phyloP scores from a whole-genome alignment of 208 protist genomes.

The Wallacemonas collosoma region DNA sequence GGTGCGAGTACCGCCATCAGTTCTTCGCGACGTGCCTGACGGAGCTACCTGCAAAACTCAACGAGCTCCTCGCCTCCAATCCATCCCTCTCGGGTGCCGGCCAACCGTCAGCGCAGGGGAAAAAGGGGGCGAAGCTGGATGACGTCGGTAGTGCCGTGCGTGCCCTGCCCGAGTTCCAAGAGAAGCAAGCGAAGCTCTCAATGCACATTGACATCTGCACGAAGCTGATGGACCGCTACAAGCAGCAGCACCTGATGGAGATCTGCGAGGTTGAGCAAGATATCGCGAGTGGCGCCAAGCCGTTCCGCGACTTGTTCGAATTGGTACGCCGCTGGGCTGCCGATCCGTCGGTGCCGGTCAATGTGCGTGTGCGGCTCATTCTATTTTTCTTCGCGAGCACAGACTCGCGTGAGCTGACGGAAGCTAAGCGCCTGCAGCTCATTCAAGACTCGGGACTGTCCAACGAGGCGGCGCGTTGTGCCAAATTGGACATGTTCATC shows the following conservation, averaged over 20 bases:
- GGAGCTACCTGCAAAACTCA: constrained; percentile 55
- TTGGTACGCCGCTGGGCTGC: constrained; percentile 35
- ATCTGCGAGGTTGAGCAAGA: constrained; percentile 78
- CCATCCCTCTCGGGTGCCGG: constrained; percentile 36
- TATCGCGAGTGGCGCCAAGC: constrained; percentile 42
- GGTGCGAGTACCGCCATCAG: constrained; percentile 73
- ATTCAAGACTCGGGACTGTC: constrained; percentile 55
- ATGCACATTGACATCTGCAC: constrained; percentile 85
- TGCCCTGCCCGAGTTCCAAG: constrained; percentile 65
- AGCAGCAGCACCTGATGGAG: constrained; percentile 46
- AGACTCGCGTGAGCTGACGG: constrained; percentile 61
- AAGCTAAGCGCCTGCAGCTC: constrained; percentile 64
- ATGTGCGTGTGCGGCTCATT: constrained; percentile 57
- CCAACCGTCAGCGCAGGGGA: not conserved
- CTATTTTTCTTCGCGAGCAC: constrained; percentile 49
- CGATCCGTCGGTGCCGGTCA: constrained; percentile 46
- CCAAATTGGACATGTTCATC: constrained; percentile 46
- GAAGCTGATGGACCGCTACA: constrained; percentile 68
- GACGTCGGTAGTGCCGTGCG: constrained; percentile 64
- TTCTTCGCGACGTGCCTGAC: constrained; percentile 60
- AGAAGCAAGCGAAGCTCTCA: constrained; percentile 75
- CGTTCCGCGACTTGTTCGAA: constrained; percentile 62
- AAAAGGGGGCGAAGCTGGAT: constrained; percentile 25
- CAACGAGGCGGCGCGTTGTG: constrained; percentile 39
- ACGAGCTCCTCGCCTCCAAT: constrained; percentile 64